phyloP scores from a whole-genome alignment of 495 filamentous ascomycete species.

The Diplogelasinospora grovesii region DNA sequence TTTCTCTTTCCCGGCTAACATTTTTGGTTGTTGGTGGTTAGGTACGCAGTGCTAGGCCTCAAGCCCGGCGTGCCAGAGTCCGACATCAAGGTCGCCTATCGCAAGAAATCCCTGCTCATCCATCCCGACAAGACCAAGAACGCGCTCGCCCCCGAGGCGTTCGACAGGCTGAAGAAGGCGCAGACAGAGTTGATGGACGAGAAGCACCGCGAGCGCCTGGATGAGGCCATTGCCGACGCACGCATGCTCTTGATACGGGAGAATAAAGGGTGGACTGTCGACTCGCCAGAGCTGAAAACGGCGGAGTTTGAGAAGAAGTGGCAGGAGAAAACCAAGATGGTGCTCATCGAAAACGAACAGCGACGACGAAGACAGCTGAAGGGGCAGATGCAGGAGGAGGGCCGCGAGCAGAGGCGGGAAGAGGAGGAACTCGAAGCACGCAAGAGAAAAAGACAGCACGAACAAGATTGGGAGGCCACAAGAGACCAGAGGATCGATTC shows the following conservation, averaged over 20 bases:
- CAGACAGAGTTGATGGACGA: constrained; percentile 89
- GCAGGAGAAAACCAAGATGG: constrained; percentile 84
- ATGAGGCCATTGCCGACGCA: constrained; percentile 93
- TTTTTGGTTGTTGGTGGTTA: constrained; percentile 26
- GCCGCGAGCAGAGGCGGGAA: constrained; percentile 75
- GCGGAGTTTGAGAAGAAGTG: constrained; percentile 76
- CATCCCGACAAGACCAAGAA: constrained; percentile 98
- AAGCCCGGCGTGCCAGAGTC: constrained; percentile 92
- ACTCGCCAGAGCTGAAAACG: constrained; percentile 78
- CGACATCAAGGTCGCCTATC: constrained; percentile 89
- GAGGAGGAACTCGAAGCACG: constrained; percentile 82
- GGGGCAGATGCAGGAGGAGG: constrained; percentile 95
- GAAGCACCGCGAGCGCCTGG: constrained; percentile 75
- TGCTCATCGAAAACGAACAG: constrained; percentile 89
- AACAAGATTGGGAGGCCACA: constrained; percentile 88
- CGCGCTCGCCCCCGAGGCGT: constrained; percentile 84
- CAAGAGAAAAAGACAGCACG: constrained; percentile 89
- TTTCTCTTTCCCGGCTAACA: not conserved
- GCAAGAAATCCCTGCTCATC: constrained; percentile 94
- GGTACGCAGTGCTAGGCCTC: constrained; percentile 91
- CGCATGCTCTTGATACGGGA: constrained; percentile 91
- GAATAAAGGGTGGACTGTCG: constrained; percentile 83
- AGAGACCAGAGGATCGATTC: constrained; percentile 86
- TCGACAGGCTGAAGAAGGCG: constrained; percentile 94
- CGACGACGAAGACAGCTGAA: constrained; percentile 78